A percentile compares a stretch with the other conserved stretches of the same genome.
Evolutionary conservation across 805 yeast genomes (phyloP).

Genomic region (Pichia exigua): DNA sequence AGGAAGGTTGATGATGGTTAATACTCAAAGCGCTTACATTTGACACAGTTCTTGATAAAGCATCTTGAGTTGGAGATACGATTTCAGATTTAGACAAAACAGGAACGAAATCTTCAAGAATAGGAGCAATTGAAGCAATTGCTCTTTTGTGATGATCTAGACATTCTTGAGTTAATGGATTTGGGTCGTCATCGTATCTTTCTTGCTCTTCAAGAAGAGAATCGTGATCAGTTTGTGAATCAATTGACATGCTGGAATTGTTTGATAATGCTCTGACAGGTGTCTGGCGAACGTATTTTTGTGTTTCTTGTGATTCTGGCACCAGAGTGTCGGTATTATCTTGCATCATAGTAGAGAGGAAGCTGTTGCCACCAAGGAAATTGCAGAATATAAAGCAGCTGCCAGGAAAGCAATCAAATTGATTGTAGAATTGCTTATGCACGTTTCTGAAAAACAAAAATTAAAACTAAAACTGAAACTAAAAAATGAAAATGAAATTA

Average conservation of each 20-base stretch:
- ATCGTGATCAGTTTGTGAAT: constrained; percentile 1
- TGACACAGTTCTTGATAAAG: constrained; percentile 27
- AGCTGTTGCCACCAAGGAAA: neutral
- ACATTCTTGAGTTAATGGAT: constrained; percentile 27
- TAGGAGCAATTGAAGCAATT: constrained; percentile 75
- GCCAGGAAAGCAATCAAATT: too few relatives aligned
- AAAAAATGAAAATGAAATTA: neutral
- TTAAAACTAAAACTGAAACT: too few relatives aligned
- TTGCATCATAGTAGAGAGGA: neutral
- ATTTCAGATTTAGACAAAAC: constrained; percentile 45
- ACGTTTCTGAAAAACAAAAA: neutral
- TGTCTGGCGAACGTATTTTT: neutral
- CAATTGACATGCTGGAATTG: constrained; percentile 13
- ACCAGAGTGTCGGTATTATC: too few relatives aligned
- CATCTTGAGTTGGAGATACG: constrained; percentile 26
- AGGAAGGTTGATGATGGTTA: constrained; percentile 10
- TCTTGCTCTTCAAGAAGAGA: constrained; percentile 15
- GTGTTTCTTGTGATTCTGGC: neutral
- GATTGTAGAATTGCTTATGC: neutral
- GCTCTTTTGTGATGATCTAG: constrained; percentile 42
- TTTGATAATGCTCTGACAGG: constrained; percentile 15
- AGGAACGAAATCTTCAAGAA: constrained; percentile 61
- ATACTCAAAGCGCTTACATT: constrained; percentile 27
- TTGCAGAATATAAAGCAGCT: neutral
- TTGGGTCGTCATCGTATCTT: constrained; percentile 17